A percentile compares a stretch with the other conserved stretches of the same genome.
Conservation (phyloP, 1,284 basidiomycete species). For the Apiotrichum siamense region DNA sequence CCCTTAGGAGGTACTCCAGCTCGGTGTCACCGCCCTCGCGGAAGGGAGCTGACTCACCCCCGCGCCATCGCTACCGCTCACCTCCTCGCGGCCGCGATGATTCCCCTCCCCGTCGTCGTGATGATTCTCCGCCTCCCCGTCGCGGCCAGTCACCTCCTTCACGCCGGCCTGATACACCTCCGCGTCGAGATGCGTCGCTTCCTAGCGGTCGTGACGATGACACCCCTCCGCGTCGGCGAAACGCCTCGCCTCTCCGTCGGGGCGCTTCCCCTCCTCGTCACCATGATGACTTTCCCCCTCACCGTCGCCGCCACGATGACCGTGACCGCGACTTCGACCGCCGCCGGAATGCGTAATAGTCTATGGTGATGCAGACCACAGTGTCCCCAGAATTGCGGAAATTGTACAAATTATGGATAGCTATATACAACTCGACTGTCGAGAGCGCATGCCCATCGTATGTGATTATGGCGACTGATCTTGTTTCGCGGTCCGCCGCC, state of each 20-base stretch:
- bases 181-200: constrained; percentile 12
- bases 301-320: constrained; percentile 2
- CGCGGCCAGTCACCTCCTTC: constrained; percentile 8
- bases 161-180: constrained; percentile 2
- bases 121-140: constrained; percentile 12
- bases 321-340: constrained; percentile 5
- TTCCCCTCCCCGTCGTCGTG: constrained; percentile 15
- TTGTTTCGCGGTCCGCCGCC: too few relatives aligned
- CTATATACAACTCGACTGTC: too few relatives aligned
- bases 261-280: constrained; percentile 12
- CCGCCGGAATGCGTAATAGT: neutral
- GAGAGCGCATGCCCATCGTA: too few relatives aligned
- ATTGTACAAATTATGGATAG: too few relatives aligned
- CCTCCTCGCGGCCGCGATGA: neutral
- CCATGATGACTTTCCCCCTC: constrained; percentile 4
- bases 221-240: constrained; percentile 1
- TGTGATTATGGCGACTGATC: too few relatives aligned
- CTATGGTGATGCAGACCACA: too few relatives aligned
- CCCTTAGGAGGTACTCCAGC: constrained; percentile 16
- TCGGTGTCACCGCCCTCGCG: constrained; percentile 12
- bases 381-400: too few relatives aligned
- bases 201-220: constrained; percentile 6
- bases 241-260: constrained; percentile 1
- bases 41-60: constrained; percentile 8
- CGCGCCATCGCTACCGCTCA: neutral